phyloP scores from a whole-genome alignment of 2,329 filamentous ascomycete species.

The Tolypocladium cylindrosporum region DNA sequence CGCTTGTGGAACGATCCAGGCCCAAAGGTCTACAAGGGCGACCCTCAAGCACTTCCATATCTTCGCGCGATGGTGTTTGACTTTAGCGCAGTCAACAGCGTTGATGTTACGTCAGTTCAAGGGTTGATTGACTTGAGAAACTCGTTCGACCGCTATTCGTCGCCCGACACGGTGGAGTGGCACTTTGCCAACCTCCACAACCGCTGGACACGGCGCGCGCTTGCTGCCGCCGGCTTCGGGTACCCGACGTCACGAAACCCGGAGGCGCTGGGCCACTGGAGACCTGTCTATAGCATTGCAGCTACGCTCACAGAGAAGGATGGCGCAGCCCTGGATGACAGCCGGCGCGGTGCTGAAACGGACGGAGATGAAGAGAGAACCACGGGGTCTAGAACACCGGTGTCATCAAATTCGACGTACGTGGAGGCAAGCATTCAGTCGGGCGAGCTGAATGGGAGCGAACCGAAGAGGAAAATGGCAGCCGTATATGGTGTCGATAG shows the following conservation, averaged over 20 bases:
- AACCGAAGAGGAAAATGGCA: conserved; percentile 4
- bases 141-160: conserved; percentile 41
- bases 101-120: conserved; percentile 49
- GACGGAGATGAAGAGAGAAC: conserved; percentile 7
- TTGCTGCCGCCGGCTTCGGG: conserved; percentile 47
- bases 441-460: neutral
- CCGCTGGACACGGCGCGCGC: conserved; percentile 46
- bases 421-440: neutral
- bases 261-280: conserved; percentile 18
- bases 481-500: conserved; percentile 30
- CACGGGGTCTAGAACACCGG: neutral
- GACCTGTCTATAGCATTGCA: conserved; percentile 22
- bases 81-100: conserved; percentile 44
- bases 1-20: conserved; percentile 47
- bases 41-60: conserved; percentile 27
- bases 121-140: conserved; percentile 45
- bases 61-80: conserved; percentile 47
- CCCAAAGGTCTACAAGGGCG: conserved; percentile 17
- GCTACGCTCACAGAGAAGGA: conserved; percentile 10
- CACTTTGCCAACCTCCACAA: conserved; percentile 45
- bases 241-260: conserved; percentile 23
- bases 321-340: neutral
- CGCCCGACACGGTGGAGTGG: conserved; percentile 37
- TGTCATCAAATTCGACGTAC: neutral
- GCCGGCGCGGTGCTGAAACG: neutral